Evolutionary conservation across 768 basidiomycete species (phyloP), one percentile per base, ranked within the genome.

Genomic region (Mrakia hoshinonis): DNA sequence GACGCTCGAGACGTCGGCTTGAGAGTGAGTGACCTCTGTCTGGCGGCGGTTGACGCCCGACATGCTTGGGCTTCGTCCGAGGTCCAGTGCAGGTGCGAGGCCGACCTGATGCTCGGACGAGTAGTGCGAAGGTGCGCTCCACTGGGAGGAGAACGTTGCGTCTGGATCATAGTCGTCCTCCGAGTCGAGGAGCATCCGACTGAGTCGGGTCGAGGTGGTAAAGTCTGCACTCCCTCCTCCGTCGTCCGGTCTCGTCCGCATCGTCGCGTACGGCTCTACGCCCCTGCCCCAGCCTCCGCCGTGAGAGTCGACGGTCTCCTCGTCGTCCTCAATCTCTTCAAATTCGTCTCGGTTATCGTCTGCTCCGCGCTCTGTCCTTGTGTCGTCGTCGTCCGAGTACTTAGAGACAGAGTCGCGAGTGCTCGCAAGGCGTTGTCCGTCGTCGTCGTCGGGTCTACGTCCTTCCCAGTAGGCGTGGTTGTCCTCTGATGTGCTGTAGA

Each of bases 321-420:
- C 58, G 36, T 61, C 58, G 31, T 61, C 54, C 26, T 58, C 24
- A 31, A n/a, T n/a, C n/a, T n/a, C n/a, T n/a, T n/a, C n/a, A n/a
- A 61, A 20, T 0, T 61, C 58, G 36, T 61, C 58, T 38, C 58
- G 36, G 2, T 60, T 31, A 15, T 61, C 58, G 58, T 38, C 58
- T 2, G 4, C 36, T 22, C 58, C 58, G 34, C 58, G 58, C 58
- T 61, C 58, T 2, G 58, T 61, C 58, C 22, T 61, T 22, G 58
- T 36, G 36, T 61, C 58, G 58, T 61, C 58, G 31, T 61, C 58
- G 34, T 61, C 58, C 58, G n/a, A n/a, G n/a, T n/a, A n/a, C n/a
- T n/a, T n/a, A n/a, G n/a, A n/a, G n/a, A n/a, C n/a, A n/a, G n/a
- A n/a, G n/a, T n/a, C n/a, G n/a, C n/a, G n/a, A n/a, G n/a, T n/a